A percentile compares a stretch with the other conserved stretches of the same genome.
phyloP scores from a whole-genome alignment of 306 rosid species.

The Mimosa pudica region DNA sequence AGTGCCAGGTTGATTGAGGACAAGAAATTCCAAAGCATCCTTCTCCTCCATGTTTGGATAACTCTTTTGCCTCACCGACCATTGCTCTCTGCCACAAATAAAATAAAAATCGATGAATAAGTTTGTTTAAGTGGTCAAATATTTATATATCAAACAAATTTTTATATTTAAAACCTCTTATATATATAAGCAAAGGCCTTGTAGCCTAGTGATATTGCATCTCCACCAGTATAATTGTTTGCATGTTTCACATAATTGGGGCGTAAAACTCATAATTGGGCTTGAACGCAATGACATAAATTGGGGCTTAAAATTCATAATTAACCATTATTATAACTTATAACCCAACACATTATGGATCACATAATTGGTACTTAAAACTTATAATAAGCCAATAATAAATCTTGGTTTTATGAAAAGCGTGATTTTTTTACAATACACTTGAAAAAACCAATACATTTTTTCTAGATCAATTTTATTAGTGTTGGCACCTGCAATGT shows the following conservation, averaged over 20 bases:
- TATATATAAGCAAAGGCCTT: too few relatives aligned
- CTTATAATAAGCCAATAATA: not conserved
- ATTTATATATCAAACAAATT: not conserved
- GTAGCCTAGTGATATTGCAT: too few relatives aligned
- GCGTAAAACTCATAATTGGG: too few relatives aligned
- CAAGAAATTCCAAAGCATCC: constrained; percentile 54
- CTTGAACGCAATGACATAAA: too few relatives aligned
- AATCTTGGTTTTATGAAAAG: not conserved
- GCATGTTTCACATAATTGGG: not conserved
- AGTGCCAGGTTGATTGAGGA: constrained; percentile 68
- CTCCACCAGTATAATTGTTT: constrained; percentile 31
- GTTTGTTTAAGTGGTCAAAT: constrained; percentile 12
- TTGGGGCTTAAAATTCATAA: too few relatives aligned
- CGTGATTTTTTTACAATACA: not conserved
- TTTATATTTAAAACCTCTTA: constrained; percentile 11
- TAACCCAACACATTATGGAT: not conserved
- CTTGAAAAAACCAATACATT: too few relatives aligned
- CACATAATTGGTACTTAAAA: not conserved
- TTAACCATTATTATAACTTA: too few relatives aligned
- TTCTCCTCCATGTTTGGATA: constrained; percentile 55
- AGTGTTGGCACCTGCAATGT: constrained; percentile 58
- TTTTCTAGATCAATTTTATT: not conserved
- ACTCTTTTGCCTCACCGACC: constrained; percentile 61
- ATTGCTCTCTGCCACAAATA: constrained; percentile 57
- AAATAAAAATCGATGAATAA: constrained; percentile 10